A percentile compares a stretch with the other conserved stretches of the same genome.
These are phyloP conservation scores for Phytophthora lateralis DNA, from an alignment of 352 stramenopile species.

Conservation along the genomic window DNA sequence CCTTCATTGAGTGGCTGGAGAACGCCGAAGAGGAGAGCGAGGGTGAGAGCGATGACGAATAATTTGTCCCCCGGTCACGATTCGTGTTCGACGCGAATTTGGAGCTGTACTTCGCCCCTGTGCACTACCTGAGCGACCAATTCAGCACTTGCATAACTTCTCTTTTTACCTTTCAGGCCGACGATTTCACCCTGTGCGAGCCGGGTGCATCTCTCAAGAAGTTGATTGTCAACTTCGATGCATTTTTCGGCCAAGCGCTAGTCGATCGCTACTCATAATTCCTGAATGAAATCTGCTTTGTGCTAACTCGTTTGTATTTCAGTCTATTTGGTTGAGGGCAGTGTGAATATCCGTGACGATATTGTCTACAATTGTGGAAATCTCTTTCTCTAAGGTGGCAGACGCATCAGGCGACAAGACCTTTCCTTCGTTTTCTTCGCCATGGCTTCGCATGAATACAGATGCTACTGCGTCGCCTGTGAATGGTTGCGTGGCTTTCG, in stretches of 20 bases:
- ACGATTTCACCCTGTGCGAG: not conserved
- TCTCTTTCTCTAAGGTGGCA: constrained; percentile 46
- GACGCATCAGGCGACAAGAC: constrained; percentile 1
- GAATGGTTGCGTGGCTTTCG: constrained; percentile 37
- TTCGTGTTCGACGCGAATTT: constrained; percentile 11
- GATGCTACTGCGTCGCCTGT: constrained; percentile 20
- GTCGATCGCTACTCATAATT: not conserved
- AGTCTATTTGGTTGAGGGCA: constrained; percentile 9
- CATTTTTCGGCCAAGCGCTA: constrained; percentile 7
- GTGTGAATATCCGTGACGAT: constrained; percentile 14
- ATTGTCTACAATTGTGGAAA: constrained; percentile 34
- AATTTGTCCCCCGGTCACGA: constrained; percentile 16
- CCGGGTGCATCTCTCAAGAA: not conserved
- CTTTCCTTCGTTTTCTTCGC: not conserved
- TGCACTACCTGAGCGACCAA: constrained; percentile 9
- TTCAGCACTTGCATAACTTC: constrained; percentile 22
- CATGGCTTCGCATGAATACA: constrained; percentile 1
- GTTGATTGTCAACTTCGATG: constrained; percentile 1
- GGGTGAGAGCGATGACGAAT: constrained; percentile 70
- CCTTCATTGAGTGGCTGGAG: constrained; percentile 97
- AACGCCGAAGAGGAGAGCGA: constrained; percentile 94
- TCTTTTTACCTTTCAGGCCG: constrained; percentile 5
- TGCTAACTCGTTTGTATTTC: not conserved
- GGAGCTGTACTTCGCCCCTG: not conserved
- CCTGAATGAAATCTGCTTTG: constrained; percentile 23